Conservation (phyloP, 768 basidiomycete genomes). For the Heimioporus sp. region DNA sequence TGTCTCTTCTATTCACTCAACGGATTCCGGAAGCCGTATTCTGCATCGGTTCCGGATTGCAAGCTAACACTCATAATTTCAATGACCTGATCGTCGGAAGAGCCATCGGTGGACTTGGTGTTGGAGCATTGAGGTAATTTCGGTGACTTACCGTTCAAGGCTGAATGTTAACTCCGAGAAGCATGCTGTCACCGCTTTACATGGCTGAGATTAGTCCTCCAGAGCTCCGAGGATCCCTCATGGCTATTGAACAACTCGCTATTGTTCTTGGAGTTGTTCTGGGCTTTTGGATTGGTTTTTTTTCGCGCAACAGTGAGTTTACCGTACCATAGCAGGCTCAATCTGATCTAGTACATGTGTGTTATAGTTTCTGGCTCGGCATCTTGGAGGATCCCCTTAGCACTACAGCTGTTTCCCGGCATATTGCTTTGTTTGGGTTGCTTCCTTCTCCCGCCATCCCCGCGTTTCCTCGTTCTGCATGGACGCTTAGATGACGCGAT, state of each 20-base stretch:
- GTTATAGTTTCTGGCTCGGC: slow-evolving; percentile 53
- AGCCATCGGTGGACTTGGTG: slow-evolving; percentile 74
- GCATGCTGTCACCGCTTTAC: slow-evolving; percentile 79
- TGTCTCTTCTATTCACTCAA: background rate
- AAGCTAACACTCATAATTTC: slow-evolving; percentile 57
- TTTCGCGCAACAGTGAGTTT: slow-evolving; percentile 59
- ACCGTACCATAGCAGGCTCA: background rate
- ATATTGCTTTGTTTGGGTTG: slow-evolving; percentile 62
- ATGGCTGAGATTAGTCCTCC: slow-evolving; percentile 86
- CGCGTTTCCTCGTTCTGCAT: slow-evolving; percentile 45
- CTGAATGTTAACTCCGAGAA: slow-evolving; percentile 24
- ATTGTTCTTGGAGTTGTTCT: slow-evolving; percentile 81
- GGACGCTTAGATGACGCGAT: slow-evolving; percentile 59
- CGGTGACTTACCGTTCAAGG: slow-evolving; percentile 6
- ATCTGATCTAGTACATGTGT: background rate
- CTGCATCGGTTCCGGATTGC: slow-evolving; percentile 68
- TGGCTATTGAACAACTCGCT: slow-evolving; percentile 77
- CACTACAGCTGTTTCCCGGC: slow-evolving; percentile 69
- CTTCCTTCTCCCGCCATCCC: slow-evolving; percentile 47
- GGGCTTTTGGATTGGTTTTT: slow-evolving; percentile 81
- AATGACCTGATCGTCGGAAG: slow-evolving; percentile 64
- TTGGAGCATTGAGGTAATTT: slow-evolving; percentile 67
- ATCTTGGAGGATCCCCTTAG: slow-evolving; percentile 80
- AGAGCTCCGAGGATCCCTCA: slow-evolving; percentile 73
- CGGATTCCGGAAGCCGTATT: slow-evolving; percentile 52